phyloP scores from a whole-genome alignment of 2,329 filamentous ascomycete genomes.

The Pseudocercospora musae region DNA sequence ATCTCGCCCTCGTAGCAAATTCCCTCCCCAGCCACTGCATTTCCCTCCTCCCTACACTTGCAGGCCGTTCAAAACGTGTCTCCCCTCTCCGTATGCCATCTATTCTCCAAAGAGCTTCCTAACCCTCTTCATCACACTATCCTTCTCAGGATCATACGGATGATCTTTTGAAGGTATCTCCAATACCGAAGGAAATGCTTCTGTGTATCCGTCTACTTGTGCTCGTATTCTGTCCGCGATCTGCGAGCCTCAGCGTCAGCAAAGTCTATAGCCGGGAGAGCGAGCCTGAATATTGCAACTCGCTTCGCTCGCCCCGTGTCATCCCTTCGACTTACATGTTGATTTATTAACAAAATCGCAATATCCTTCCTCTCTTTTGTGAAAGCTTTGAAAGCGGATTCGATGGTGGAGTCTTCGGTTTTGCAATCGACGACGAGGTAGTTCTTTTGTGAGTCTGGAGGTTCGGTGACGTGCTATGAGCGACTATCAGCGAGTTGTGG shows the following conservation, averaged over 20 bases:
- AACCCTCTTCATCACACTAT: conserved; percentile 91
- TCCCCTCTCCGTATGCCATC: background rate
- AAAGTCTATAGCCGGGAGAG: too few relatives aligned
- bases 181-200: conserved; percentile 91
- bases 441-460: conserved; percentile 90
- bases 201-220: conserved; percentile 84
- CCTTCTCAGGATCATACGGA: conserved; percentile 97
- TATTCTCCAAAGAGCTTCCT: conserved; percentile 69
- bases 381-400: conserved; percentile 84
- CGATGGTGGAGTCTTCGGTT: conserved; percentile 84
- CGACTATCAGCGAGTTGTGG: background rate
- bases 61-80: too few relatives aligned
- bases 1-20: background rate
- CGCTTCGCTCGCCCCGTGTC: background rate
- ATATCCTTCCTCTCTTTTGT: conserved; percentile 92
- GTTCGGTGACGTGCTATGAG: conserved; percentile 78
- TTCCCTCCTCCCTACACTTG: background rate
- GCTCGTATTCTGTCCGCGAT: conserved; percentile 91
- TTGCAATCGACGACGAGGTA: conserved; percentile 95
- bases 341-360: conserved; percentile 93
- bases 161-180: conserved; percentile 99
- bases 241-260: conserved; percentile 49
- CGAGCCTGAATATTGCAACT: too few relatives aligned
- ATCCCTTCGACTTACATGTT: conserved; percentile 65
- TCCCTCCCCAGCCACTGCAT: background rate